These are phyloP conservation scores for Asterochloris erici DNA, from an alignment of 139 green algal species.

Conservation along the genomic window DNA sequence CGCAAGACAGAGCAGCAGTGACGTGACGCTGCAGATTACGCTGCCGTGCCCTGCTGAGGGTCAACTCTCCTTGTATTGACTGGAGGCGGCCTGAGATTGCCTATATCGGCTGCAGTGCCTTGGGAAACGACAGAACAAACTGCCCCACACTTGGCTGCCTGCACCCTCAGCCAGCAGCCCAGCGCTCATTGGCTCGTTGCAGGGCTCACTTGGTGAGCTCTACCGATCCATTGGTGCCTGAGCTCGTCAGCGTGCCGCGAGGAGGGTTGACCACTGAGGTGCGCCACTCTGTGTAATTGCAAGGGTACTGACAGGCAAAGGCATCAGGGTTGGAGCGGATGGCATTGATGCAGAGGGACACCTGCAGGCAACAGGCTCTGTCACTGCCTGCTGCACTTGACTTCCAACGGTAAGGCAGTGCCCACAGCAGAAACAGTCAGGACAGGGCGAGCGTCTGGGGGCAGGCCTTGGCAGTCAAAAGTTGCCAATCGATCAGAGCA, in stretches of 20 bases:
- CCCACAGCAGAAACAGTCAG: background rate
- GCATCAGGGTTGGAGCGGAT: slow-evolving; percentile 19
- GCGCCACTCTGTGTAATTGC: slow-evolving; percentile 9
- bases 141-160: no score
- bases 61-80: background rate
- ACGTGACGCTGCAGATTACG: background rate
- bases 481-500: no score
- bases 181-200: no score
- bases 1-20: background rate
- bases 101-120: background rate
- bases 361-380: background rate
- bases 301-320: slow-evolving; percentile 22
- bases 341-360: slow-evolving; percentile 18
- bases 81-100: background rate
- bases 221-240: slow-evolving; percentile 3
- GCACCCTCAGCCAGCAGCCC: no score
- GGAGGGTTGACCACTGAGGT: background rate
- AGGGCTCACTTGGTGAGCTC: slow-evolving; percentile 9
- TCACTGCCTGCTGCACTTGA: background rate
- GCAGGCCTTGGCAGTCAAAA: no score
- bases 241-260: slow-evolving; percentile 1
- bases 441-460: background rate
- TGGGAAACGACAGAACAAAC: background rate
- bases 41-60: no score
- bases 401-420: background rate